Base-by-base conservation (phyloP, 73 alveolate genomes). In the Loxodes magnus region DNA sequence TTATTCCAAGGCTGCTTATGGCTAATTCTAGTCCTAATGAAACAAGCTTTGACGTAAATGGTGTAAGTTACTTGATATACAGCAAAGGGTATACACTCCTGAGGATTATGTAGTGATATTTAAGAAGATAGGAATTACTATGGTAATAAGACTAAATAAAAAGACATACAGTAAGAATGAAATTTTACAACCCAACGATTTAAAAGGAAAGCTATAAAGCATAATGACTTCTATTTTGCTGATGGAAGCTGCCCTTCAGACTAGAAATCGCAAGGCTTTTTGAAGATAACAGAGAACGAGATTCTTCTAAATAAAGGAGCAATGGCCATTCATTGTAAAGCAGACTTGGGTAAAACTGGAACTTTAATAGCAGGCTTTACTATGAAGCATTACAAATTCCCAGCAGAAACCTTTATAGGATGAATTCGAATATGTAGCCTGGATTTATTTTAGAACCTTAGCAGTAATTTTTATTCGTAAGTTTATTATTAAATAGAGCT, bases 341-440 rank as follows among this genome's bases (percentile, higher is more conserved):
- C 98, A 21, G 98, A 97, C 5, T 64, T 91, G 4, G 98, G 98
- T 3, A 73, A 97, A 50, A 91, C 98, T 28, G 98, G 98, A 14
- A 77, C 97, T 31, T 61, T 91, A 51, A 87, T 91, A 34, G 93
- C 90, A 24, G 48, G 72, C 20, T 84, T 74, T 66, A 64, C 72
- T 4, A 84, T 84, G 83, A 84, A 84, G 58, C 88, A 79, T 56
- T 82, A 55, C 56, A 71, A 74, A 27, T 82, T 82, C 34, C 95
- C 95, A 15, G 92, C 95, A 17, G 78, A 79, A 0, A 79, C 83
- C 20, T 79, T 79, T 23, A 79, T 82, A 42, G 95, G 92, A n/a
- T 82, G 86, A 73, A 79, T 75, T 19, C 49, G 91, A 42, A 73
- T 82, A 28, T 66, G 84, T 17, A 78, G 95, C 95, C 95, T 5